Evolutionary conservation across 495 filamentous ascomycete species (phyloP).

Genomic region (Aspergillus diversus): DNA sequence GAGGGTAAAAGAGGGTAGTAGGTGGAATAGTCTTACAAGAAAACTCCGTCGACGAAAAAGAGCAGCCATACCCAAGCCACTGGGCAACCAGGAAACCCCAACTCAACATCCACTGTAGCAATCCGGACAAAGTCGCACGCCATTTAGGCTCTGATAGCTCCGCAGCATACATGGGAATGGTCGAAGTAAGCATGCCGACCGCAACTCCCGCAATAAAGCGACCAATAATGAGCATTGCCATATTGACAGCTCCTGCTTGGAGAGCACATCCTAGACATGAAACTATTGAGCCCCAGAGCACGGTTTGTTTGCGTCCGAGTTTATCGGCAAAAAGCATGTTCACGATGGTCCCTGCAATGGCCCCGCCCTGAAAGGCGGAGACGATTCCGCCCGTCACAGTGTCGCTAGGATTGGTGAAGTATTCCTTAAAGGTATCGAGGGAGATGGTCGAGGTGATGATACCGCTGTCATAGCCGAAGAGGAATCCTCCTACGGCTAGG

Average conservation of each 20-base stretch:
- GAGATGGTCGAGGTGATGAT: slow-evolving; percentile 49
- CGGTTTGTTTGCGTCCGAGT: slow-evolving; percentile 44
- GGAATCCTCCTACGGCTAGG: slow-evolving; percentile 36
- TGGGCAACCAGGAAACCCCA: slow-evolving; percentile 48
- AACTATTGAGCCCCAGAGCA: slow-evolving; percentile 47
- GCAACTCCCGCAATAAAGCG: slow-evolving; percentile 51
- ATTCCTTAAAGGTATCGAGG: slow-evolving; percentile 41
- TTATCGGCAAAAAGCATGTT: slow-evolving; percentile 46
- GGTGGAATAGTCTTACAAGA: slow-evolving; percentile 36
- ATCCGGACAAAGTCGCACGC: slow-evolving; percentile 27
- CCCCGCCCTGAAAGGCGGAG: slow-evolving; percentile 48
- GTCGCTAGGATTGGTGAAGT: slow-evolving; percentile 41
- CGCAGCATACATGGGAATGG: slow-evolving; percentile 46
- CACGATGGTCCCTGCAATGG: slow-evolving; percentile 49
- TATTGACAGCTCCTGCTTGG: slow-evolving; percentile 48
- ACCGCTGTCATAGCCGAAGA: slow-evolving; percentile 41
- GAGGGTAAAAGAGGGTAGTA: not conserved
- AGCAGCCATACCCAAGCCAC: slow-evolving; percentile 55
- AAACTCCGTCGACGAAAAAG: slow-evolving; percentile 43
- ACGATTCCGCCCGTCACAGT: slow-evolving; percentile 51
- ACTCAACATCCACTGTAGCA: slow-evolving; percentile 46
- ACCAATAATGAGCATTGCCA: slow-evolving; percentile 52
- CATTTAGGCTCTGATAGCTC: slow-evolving; percentile 32
- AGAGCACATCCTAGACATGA: slow-evolving; percentile 48
- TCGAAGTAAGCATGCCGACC: slow-evolving; percentile 49